A percentile compares a stretch with the other conserved stretches of the same genome.
These are phyloP conservation scores for Amesomyces nigricolor DNA, from an alignment of 2,329 filamentous ascomycete genomes.

Conservation along the genomic window DNA sequence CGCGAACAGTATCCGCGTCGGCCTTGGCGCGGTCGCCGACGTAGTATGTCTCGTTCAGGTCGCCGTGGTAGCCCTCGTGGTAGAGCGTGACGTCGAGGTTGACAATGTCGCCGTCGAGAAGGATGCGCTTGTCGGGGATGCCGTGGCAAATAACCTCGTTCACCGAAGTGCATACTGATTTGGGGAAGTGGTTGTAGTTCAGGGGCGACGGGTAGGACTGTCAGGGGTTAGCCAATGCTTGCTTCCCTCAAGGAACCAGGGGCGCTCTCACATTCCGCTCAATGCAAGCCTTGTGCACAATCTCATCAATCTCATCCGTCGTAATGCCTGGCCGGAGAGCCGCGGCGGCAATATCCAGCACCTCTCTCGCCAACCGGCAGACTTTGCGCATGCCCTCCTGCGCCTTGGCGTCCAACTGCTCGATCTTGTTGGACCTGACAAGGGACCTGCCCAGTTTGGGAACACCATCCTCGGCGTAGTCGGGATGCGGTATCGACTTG, in stretches of 20 bases:
- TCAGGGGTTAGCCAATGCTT: slow-evolving; percentile 3
- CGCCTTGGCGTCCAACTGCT: slow-evolving; percentile 71
- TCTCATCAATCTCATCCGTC: slow-evolving; percentile 89
- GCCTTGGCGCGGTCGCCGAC: slow-evolving; percentile 81
- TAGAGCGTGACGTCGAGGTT: slow-evolving; percentile 96
- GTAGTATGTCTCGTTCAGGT: slow-evolving; percentile 98
- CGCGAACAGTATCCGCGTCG: slow-evolving; percentile 79
- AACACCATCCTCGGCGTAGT: slow-evolving; percentile 83
- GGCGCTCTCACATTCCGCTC: slow-evolving; percentile 70
- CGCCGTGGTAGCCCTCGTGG: slow-evolving; percentile 90
- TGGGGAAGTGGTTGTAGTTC: slow-evolving; percentile 61
- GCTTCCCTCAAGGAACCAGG: neutral
- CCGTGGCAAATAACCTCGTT: slow-evolving; percentile 99
- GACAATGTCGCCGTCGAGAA: slow-evolving; percentile 90
- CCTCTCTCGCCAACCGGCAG: slow-evolving; percentile 79
- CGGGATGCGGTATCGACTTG: slow-evolving; percentile 73
- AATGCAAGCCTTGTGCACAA: slow-evolving; percentile 91
- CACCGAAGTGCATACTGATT: slow-evolving; percentile 91
- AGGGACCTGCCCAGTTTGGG: slow-evolving; percentile 56
- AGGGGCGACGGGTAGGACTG: slow-evolving; percentile 29
- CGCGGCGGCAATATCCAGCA: slow-evolving; percentile 83
- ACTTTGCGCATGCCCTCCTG: slow-evolving; percentile 91
- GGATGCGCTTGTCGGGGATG: slow-evolving; percentile 82
- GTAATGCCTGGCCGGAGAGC: slow-evolving; percentile 86
- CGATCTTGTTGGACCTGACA: slow-evolving; percentile 64